Evolutionary conservation across 805 yeast species (phyloP), one percentile per base, ranked within the genome.

Genomic region (Teunomyces cretensis): DNA sequence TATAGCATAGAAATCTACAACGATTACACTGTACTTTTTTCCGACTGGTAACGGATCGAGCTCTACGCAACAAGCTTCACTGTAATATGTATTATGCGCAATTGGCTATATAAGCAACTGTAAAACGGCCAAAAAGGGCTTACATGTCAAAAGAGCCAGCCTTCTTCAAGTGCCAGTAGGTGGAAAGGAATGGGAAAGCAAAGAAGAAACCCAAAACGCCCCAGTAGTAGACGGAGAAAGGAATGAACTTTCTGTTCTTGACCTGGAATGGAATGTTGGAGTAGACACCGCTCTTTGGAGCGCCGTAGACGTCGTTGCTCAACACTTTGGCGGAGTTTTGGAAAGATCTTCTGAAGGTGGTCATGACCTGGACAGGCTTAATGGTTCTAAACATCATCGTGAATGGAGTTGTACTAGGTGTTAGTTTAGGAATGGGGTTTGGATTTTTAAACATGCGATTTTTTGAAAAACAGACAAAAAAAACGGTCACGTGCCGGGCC

Each of bases 241-340:
- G 98, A 54, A 92, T 79, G 37, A 43, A 51, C 75, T 83, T 86
- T 80, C 96, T 90, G 81, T 84, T 78, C 80, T 89, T 90, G 52
- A 92, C 96, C 79, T 82, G 82, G 83, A 92, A 94, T 55, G 99
- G 99, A 53, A 92, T 64, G 81, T 94, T 92, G 61, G 86, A 76
- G 84, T 94, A 94, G 39, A 84, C 83, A 62, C 97, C 97, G 44
- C 53, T 53, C 54, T 66, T 61, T 41, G 76, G 75, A 37, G 68
- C 44, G 37, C 76, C 76, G 54, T 55, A 68, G 39, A 67, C 53
- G 12, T 46, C 39, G 42, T 60, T 61, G 57, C 58, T 62, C 62
- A 64, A 52, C 40, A 54, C 50, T 51, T 64, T 67, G 57, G 74
- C 64, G 46, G 85, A 61, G 39, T 67, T 54, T 53, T 84, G 70